phyloP scores from a whole-genome alignment of 345 rosid genomes.

The Dipteronia dyeriana region DNA sequence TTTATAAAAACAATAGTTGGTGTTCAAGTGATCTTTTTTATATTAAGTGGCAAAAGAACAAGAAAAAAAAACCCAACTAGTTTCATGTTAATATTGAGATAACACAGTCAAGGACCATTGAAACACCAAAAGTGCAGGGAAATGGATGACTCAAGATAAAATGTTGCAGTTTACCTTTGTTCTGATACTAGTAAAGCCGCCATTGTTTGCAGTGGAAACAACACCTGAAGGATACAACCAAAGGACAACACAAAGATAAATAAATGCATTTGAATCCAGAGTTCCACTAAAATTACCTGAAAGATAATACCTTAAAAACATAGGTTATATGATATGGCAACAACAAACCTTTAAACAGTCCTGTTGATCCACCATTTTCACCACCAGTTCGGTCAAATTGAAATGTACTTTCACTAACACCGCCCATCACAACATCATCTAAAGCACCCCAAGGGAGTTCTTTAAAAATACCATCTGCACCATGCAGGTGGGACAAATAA shows the following conservation, averaged over 20 bases:
- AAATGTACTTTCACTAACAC: conserved; percentile 85
- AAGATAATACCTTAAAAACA: background rate
- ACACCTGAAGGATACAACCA: conserved; percentile 45
- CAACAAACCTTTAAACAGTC: conserved; percentile 70
- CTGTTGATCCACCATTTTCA: conserved; percentile 74
- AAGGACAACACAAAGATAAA: background rate
- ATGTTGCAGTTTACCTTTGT: conserved; percentile 57
- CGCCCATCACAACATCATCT: conserved; percentile 99
- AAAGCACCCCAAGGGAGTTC: conserved; percentile 95
- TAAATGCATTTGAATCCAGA: background rate
- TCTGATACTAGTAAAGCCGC: conserved; percentile 89
- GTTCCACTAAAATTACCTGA: background rate
- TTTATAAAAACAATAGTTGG: background rate
- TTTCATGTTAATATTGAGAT: background rate
- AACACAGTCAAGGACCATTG: background rate
- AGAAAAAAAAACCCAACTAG: background rate
- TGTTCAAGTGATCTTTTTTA: background rate
- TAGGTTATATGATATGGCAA: background rate
- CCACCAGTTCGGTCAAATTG: conserved; percentile 64
- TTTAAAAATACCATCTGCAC: conserved; percentile 58
- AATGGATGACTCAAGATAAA: conserved; percentile 8
- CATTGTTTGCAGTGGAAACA: conserved; percentile 92
- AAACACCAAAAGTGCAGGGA: conserved; percentile 10
- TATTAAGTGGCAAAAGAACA: background rate
- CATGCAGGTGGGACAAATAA: conserved; percentile 16